These are phyloP conservation scores for Russula ochroleuca DNA, from an alignment of 768 basidiomycete genomes.

Conservation along the genomic window DNA sequence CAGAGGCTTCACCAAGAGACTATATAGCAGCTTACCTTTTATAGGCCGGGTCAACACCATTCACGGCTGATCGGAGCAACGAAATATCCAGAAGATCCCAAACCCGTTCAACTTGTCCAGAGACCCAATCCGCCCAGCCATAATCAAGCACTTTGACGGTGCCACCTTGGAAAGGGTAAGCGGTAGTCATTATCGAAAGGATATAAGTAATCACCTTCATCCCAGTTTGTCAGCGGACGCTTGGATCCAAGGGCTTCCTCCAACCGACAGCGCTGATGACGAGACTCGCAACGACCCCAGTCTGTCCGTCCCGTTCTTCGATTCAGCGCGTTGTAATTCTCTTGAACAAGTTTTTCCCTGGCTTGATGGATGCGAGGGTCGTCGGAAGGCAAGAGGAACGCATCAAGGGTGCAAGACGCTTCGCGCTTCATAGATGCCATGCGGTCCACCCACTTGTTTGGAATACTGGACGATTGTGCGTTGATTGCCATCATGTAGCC, in stretches of 20 bases:
- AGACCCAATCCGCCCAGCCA: slow-evolving; percentile 91
- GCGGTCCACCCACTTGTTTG: slow-evolving; percentile 62
- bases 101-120: slow-evolving; percentile 90
- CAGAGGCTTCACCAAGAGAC: neutral
- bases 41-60: slow-evolving; percentile 79
- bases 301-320: slow-evolving; percentile 72
- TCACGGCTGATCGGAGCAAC: slow-evolving; percentile 71
- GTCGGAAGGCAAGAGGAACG: slow-evolving; percentile 86
- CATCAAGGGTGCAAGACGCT: slow-evolving; percentile 85
- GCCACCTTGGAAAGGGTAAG: slow-evolving; percentile 48
- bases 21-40: slow-evolving; percentile 60
- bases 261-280: slow-evolving; percentile 81
- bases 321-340: slow-evolving; percentile 59
- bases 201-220: slow-evolving; percentile 58
- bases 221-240: slow-evolving; percentile 89
- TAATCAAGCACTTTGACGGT: slow-evolving; percentile 83
- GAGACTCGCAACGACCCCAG: slow-evolving; percentile 89
- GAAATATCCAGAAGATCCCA: slow-evolving; percentile 95
- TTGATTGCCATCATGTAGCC: slow-evolving; percentile 83
- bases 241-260: slow-evolving; percentile 80
- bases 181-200: slow-evolving; percentile 5
- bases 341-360: slow-evolving; percentile 74
- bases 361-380: slow-evolving; percentile 90
- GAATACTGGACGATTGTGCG: slow-evolving; percentile 53
- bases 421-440: slow-evolving; percentile 69